Conservation (phyloP, 2,329 filamentous ascomycete genomes). For the Fusarium torulosum region DNA sequence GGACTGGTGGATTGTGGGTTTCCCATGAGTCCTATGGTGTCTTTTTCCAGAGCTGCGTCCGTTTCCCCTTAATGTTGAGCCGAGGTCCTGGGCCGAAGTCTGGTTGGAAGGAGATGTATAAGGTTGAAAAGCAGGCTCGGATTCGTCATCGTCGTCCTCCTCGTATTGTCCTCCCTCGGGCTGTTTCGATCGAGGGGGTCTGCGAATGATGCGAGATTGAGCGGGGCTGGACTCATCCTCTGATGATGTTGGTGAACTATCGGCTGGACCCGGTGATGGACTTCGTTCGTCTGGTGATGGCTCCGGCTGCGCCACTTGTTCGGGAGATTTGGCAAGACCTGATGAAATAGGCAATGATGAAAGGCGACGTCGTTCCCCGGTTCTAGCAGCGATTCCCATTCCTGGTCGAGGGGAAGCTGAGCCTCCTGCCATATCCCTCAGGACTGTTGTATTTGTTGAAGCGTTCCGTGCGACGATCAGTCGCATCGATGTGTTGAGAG, state of each 20-base stretch:
- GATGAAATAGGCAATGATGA: conserved; percentile 60
- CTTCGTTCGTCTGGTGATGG: conserved; percentile 42
- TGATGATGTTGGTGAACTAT: conserved; percentile 57
- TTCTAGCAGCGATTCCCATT: conserved; percentile 30
- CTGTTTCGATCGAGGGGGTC: conserved; percentile 65
- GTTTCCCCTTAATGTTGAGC: conserved; percentile 66
- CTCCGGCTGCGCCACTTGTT: conserved; percentile 29
- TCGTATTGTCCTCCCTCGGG: conserved; percentile 55
- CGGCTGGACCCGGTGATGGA: conserved; percentile 54
- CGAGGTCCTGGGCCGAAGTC: conserved; percentile 60
- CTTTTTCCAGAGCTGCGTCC: conserved; percentile 52
- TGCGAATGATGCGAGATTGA: conserved; percentile 70
- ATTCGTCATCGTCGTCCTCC: conserved; percentile 69
- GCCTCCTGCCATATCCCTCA: conserved; percentile 53
- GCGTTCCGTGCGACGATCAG: conserved; percentile 62
- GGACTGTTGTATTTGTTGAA: conserved; percentile 60
- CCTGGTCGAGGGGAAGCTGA: conserved; percentile 50
- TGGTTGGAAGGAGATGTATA: conserved; percentile 56
- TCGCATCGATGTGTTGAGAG: conserved; percentile 58
- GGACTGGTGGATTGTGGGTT: conserved; percentile 58
- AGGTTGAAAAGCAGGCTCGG: conserved; percentile 68
- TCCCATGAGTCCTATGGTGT: conserved; percentile 48
- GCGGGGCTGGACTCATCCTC: conserved; percentile 65
- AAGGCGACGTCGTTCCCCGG: conserved; percentile 55
- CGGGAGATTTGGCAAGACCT: conserved; percentile 42